Percentiles rank a stretch among this genome's conserved stretches.
phyloP scores from a whole-genome alignment of 768 basidiomycete species.

The Dendrothele bispora region DNA sequence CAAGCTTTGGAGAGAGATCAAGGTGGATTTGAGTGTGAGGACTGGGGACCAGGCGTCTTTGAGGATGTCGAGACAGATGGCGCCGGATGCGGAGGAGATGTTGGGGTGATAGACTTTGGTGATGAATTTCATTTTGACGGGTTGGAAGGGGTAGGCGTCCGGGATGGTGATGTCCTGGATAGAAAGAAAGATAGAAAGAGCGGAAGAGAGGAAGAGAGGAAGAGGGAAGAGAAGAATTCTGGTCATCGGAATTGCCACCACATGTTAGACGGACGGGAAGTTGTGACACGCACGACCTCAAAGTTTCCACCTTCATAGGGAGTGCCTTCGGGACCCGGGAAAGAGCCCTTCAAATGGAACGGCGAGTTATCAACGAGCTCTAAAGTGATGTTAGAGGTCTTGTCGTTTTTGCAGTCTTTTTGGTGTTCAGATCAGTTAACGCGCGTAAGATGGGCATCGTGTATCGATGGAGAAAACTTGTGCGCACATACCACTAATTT shows the following conservation, averaged over 20 bases:
- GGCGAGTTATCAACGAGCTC: slow-evolving; percentile 87
- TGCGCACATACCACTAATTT: slow-evolving; percentile 89
- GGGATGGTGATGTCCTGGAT: slow-evolving; percentile 95
- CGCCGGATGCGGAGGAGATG: slow-evolving; percentile 89
- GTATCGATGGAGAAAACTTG: slow-evolving; percentile 21
- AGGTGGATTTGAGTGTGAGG: slow-evolving; percentile 91
- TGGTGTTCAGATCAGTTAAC: too few relatives aligned
- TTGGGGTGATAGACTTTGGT: slow-evolving; percentile 98
- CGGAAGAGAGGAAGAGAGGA: too few relatives aligned
- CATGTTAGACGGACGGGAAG: background rate
- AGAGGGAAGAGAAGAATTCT: too few relatives aligned
- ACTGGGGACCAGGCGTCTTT: slow-evolving; percentile 95
- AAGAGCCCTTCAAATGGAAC: slow-evolving; percentile 89
- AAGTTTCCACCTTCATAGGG: slow-evolving; percentile 92
- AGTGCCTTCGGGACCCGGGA: slow-evolving; percentile 89
- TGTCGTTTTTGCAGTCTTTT: slow-evolving; percentile 95
- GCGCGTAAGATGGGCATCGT: too few relatives aligned
- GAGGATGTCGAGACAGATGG: slow-evolving; percentile 89
- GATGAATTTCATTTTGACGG: slow-evolving; percentile 98
- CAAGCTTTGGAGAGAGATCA: slow-evolving; percentile 92
- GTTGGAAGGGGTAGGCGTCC: slow-evolving; percentile 88
- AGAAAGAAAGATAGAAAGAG: slow-evolving; percentile 1
- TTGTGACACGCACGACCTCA: slow-evolving; percentile 69
- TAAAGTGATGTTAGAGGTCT: slow-evolving; percentile 81
- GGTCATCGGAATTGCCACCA: slow-evolving; percentile 1